A percentile compares a stretch with the other conserved stretches of the same genome.
phyloP scores from a whole-genome alignment of 1,284 basidiomycete genomes.

The Tylopilus sp. region DNA sequence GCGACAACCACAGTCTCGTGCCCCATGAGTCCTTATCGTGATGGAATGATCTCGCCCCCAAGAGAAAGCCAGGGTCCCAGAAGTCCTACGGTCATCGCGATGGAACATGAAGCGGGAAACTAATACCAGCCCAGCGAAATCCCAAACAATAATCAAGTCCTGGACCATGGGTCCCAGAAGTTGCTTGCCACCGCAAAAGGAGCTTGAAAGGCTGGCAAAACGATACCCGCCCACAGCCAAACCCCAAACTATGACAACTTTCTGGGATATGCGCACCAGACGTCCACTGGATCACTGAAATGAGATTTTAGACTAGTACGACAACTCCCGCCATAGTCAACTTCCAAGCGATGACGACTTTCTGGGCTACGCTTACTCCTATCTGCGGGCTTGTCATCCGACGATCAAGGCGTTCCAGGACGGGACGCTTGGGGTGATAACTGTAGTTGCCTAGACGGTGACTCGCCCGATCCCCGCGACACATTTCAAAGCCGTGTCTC shows the following conservation, averaged over 20 bases:
- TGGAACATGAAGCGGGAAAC: too few relatives aligned
- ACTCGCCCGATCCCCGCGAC: conserved; percentile 42
- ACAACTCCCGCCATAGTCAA: neutral
- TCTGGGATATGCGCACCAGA: too few relatives aligned
- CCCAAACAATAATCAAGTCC: too few relatives aligned
- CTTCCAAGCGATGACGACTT: neutral
- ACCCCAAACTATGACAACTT: too few relatives aligned
- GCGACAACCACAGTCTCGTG: conserved; percentile 25
- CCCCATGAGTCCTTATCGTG: conserved; percentile 18
- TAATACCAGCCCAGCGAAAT: neutral
- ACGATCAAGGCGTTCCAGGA: conserved; percentile 30
- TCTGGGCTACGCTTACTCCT: neutral
- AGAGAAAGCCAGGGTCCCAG: neutral
- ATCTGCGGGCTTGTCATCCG: neutral
- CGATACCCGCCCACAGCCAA: too few relatives aligned
- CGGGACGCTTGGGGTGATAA: conserved; percentile 23
- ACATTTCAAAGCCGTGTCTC: conserved; percentile 36
- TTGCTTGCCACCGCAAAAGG: too few relatives aligned
- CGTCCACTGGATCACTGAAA: too few relatives aligned
- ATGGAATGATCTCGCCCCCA: neutral
- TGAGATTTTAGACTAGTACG: too few relatives aligned
- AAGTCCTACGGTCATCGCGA: too few relatives aligned
- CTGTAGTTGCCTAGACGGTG: too few relatives aligned
- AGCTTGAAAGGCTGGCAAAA: too few relatives aligned
- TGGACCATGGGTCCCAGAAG: too few relatives aligned